phyloP scores from a whole-genome alignment of 2,329 filamentous ascomycete species.

The Cercospora janseana region DNA sequence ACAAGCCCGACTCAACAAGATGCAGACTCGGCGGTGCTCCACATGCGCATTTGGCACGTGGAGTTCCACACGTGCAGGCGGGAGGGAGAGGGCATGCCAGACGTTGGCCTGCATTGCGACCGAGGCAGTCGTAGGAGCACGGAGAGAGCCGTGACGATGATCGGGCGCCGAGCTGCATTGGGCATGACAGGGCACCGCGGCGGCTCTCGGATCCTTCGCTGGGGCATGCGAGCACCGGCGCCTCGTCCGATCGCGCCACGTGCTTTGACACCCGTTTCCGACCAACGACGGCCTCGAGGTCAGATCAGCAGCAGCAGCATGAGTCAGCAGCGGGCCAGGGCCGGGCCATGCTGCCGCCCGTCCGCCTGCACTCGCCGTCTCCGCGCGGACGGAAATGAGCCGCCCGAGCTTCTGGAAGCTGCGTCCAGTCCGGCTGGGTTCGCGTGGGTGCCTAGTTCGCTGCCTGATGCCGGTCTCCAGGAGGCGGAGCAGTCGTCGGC shows the following conservation, averaged over 20 bases:
- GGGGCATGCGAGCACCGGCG: conserved; percentile 1
- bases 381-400: neutral
- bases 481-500: no score
- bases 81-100: neutral
- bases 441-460: conserved; percentile 4
- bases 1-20: no score
- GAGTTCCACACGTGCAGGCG: neutral
- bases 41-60: no score
- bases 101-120: neutral
- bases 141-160: conserved; percentile 5
- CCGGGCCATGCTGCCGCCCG: conserved; percentile 1
- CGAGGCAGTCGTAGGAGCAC: neutral
- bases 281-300: no score
- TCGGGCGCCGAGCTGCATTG: neutral
- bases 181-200: neutral
- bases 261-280: no score
- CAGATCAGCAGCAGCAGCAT: no score
- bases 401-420: conserved; percentile 3
- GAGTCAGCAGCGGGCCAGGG: neutral
- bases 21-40: no score
- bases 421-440: neutral
- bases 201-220: conserved; percentile 7
- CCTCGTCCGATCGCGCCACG: conserved; percentile 1
- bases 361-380: conserved; percentile 10
- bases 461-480: no score